Percentiles rank a stretch among this genome's conserved stretches.
phyloP scores from a whole-genome alignment of 2,329 filamentous ascomycete species.

The Colletotrichum eremochloae region DNA sequence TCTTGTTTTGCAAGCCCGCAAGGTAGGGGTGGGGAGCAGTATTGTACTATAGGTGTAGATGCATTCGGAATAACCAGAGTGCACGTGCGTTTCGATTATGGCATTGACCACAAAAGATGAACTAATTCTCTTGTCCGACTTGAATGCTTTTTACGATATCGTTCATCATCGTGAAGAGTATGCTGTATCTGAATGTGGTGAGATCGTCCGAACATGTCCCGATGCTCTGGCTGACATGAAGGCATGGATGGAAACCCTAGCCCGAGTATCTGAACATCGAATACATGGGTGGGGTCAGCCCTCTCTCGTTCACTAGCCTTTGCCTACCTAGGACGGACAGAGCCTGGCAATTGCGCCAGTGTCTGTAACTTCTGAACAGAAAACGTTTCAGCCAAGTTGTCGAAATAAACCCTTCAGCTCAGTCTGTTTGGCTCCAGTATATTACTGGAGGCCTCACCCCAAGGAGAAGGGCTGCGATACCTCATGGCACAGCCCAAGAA shows the following conservation, averaged over 20 bases:
- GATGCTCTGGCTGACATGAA: too few relatives aligned
- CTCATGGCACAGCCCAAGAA: slow-evolving; percentile 60
- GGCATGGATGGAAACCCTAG: slow-evolving; percentile 2
- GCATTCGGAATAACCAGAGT: slow-evolving; percentile 12
- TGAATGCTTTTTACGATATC: neutral
- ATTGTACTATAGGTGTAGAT: slow-evolving; percentile 23
- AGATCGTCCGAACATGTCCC: neutral
- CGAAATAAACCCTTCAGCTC: neutral
- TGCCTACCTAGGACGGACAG: neutral
- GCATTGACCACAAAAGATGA: neutral
- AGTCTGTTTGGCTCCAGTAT: neutral
- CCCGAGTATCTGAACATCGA: neutral
- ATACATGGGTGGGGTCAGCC: neutral
- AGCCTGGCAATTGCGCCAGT: neutral
- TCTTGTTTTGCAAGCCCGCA: neutral
- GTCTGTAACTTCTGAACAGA: neutral
- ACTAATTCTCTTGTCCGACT: neutral
- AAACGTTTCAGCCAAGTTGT: neutral
- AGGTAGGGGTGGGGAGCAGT: neutral
- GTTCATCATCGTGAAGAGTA: too few relatives aligned
- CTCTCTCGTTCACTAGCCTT: neutral
- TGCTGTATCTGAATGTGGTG: neutral
- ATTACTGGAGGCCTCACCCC: too few relatives aligned
- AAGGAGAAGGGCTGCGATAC: neutral
- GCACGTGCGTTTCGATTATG: neutral